Base-by-base conservation (phyloP, 2,329 filamentous ascomycete species). In the Exophiala aquamarina region DNA sequence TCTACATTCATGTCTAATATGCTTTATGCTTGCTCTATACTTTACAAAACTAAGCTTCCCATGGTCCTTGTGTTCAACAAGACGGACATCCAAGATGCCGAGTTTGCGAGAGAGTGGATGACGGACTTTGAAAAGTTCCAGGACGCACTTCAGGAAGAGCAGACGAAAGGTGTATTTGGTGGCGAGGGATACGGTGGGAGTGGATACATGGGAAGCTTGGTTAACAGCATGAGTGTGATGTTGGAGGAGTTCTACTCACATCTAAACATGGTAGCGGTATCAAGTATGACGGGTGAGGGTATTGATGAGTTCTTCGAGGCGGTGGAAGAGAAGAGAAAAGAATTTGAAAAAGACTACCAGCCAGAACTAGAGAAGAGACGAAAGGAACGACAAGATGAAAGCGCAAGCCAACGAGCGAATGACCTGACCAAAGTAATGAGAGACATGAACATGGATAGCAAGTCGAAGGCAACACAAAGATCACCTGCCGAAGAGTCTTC, bases 21-120 rank as follows among this genome's bases (percentile, higher is more conserved):
- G 93, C 83, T 98, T 34, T 98, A 98, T 69, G 93, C 93, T 17
- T 97, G 93, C 76, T 95, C 88, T 50, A 98, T 98, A 56, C 80
- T 98, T 13, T 98, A 98, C 80, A 97, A 97, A 75, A 97, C 92
- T 2, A 95, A 95, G 66, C 77, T 98, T 0, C 93, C 93, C 18
- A 98, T 98, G 93, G 94, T 98, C 44, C 74, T 98, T 6, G 93
- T 98, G 9, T 97, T 98, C 77, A 98, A 98, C 76, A 98, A 98
- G 74, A 96, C 91, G 0, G 93, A 98, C 62, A 89, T 95, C 33
- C 89, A 95, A 66, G 87, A 94, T 61, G 89, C 90, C 0, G 79
- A 81, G 19, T 95, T 95, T 62, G 93, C 91, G 1, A 93, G 92
- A 71, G 90, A 97, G 65, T 98, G 94, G 93, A 98, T 98, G 93